phyloP scores from a whole-genome alignment of 306 rosid species.

The Quercus engelmannii region DNA sequence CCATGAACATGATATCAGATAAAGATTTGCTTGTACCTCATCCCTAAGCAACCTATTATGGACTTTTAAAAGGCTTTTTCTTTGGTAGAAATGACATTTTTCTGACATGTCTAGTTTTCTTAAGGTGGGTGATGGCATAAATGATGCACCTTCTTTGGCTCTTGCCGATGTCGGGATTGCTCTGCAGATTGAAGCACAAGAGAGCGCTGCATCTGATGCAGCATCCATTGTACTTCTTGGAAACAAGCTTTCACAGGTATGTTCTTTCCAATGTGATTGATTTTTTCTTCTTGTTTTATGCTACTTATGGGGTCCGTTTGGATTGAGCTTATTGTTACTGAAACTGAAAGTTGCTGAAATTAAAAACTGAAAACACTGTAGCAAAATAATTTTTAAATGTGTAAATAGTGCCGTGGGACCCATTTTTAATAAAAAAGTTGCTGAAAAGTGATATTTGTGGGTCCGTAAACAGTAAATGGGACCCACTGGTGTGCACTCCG shows the following conservation, averaged over 20 bases:
- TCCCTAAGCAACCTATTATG: conserved; percentile 3
- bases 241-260: conserved; percentile 86
- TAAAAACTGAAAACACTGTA: too few relatives aligned
- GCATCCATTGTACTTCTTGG: conserved; percentile 93
- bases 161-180: conserved; percentile 97
- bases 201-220: conserved; percentile 97
- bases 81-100: not conserved
- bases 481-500: too few relatives aligned
- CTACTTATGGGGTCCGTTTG: too few relatives aligned
- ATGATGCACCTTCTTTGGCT: conserved; percentile 97
- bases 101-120: conserved; percentile 20
- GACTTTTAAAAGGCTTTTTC: not conserved
- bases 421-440: too few relatives aligned
- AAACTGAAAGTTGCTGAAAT: too few relatives aligned
- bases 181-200: conserved; percentile 80
- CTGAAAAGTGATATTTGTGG: too few relatives aligned
- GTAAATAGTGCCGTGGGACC: too few relatives aligned
- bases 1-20: not conserved
- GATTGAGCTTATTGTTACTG: too few relatives aligned
- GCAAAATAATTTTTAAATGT: too few relatives aligned
- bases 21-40: not conserved
- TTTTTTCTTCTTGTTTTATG: conserved; percentile 12
- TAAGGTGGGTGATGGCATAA: conserved; percentile 98
- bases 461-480: too few relatives aligned
- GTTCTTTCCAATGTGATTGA: conserved; percentile 26